Conservation (phyloP, 1,284 basidiomycete genomes). For the Coniferiporia weirii region DNA sequence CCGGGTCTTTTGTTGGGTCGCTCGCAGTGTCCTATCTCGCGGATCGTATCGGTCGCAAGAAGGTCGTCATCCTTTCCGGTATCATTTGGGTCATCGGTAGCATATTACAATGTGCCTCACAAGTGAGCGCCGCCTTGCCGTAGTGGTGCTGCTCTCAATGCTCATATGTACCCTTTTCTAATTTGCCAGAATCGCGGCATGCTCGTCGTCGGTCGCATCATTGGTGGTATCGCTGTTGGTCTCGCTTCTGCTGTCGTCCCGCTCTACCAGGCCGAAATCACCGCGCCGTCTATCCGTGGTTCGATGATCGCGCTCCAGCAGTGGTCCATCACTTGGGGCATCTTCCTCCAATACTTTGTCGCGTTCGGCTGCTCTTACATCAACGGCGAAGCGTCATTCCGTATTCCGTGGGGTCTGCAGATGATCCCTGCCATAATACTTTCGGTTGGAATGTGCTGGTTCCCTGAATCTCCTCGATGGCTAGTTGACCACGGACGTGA, state of each 20-base stretch:
- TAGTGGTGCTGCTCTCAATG: neutral
- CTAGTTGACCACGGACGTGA: constrained; percentile 59
- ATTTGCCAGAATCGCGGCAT: constrained; percentile 52
- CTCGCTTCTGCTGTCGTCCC: constrained; percentile 57
- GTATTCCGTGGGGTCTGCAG: constrained; percentile 76
- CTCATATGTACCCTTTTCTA: neutral
- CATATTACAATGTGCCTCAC: constrained; percentile 58
- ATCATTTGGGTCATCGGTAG: constrained; percentile 70
- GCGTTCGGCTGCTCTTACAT: constrained; percentile 74
- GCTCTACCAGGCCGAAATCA: constrained; percentile 71
- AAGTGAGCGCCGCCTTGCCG: constrained; percentile 29
- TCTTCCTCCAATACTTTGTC: constrained; percentile 69
- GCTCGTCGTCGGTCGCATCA: constrained; percentile 63
- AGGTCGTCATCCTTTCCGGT: constrained; percentile 56
- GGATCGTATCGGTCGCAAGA: constrained; percentile 62
- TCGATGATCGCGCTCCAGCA: constrained; percentile 74
- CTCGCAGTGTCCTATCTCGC: constrained; percentile 57
- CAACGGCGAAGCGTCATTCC: constrained; percentile 63
- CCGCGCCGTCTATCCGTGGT: constrained; percentile 64
- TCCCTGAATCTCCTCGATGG: constrained; percentile 55
- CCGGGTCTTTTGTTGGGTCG: constrained; percentile 57
- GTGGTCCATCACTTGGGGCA: constrained; percentile 75
- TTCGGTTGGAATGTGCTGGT: constrained; percentile 59
- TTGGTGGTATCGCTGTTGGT: constrained; percentile 56
- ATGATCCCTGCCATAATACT: constrained; percentile 71